Evolutionary conservation across 2,329 filamentous ascomycete species (phyloP).

Genomic region (Podosphaera xanthii): DNA sequence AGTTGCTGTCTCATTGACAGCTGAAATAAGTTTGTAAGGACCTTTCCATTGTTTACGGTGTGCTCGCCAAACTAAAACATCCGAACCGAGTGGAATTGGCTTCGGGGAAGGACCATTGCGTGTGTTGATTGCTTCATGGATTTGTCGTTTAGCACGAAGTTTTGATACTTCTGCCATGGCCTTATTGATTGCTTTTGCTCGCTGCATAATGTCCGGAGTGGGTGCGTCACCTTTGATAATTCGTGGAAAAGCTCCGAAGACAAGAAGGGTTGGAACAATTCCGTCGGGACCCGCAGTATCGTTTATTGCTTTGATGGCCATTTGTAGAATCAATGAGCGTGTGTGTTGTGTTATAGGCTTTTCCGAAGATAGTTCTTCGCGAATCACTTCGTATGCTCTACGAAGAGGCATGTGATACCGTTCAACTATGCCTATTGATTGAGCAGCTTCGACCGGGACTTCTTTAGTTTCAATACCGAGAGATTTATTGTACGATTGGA

Average conservation of each 20-base stretch:
- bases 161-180: conserved; percentile 4
- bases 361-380: too few species aligned
- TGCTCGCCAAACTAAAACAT: conserved; percentile 3
- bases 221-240: background rate
- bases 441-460: background rate
- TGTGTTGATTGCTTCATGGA: conserved; percentile 1
- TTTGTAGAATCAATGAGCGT: background rate
- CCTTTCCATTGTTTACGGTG: background rate
- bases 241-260: background rate
- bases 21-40: background rate
- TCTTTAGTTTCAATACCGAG: background rate
- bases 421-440: background rate
- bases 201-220: background rate
- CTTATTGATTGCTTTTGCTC: conserved; percentile 2
- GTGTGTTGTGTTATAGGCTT: too few species aligned
- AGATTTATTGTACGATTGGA: background rate
- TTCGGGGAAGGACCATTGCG: conserved; percentile 1
- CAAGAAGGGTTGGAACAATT: background rate
- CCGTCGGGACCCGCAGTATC: conserved; percentile 1
- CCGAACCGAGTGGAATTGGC: background rate
- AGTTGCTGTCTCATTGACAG: background rate
- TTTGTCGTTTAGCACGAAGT: background rate
- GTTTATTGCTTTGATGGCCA: background rate
- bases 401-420: background rate
- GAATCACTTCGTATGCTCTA: background rate